phyloP scores from a whole-genome alignment of 768 basidiomycete genomes.

The Mycena alexandri region DNA sequence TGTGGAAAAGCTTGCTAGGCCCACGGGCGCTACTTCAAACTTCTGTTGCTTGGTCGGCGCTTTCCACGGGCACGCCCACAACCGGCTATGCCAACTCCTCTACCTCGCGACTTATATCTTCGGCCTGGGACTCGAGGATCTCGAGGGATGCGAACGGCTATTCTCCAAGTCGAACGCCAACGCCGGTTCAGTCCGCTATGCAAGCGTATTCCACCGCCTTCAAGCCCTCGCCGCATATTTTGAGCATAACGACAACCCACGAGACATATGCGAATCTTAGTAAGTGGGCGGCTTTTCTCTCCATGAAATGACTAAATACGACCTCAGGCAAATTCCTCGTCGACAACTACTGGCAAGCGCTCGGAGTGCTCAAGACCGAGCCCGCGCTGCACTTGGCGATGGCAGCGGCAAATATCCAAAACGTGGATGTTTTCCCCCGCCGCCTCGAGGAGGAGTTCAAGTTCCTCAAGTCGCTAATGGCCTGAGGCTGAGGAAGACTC shows the following conservation, averaged over 20 bases:
- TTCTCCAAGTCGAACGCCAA: constrained; percentile 30
- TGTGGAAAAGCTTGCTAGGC: too few relatives aligned
- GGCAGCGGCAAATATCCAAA: constrained; percentile 1
- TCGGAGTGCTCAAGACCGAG: neutral
- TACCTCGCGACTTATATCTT: constrained; percentile 26
- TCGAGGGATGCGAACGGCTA: constrained; percentile 33
- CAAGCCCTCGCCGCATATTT: constrained; percentile 19
- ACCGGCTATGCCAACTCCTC: constrained; percentile 20
- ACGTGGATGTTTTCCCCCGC: neutral
- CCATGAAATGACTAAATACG: neutral
- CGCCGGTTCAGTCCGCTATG: constrained; percentile 12
- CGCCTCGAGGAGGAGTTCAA: constrained; percentile 15
- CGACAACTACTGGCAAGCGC: neutral
- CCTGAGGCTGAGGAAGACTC: constrained; percentile 29
- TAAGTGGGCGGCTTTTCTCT: neutral
- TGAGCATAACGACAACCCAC: neutral
- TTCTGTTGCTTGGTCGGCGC: neutral
- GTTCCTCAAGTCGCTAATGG: constrained; percentile 6
- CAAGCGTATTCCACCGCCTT: constrained; percentile 27
- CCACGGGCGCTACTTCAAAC: too few relatives aligned
- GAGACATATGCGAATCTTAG: too few relatives aligned
- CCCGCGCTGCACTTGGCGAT: neutral
- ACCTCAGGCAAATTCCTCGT: neutral
- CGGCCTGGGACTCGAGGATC: constrained; percentile 25
- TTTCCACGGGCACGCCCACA: constrained; percentile 31